Conservation (phyloP, 306 rosid genomes). For the Quercus agrifolia region DNA sequence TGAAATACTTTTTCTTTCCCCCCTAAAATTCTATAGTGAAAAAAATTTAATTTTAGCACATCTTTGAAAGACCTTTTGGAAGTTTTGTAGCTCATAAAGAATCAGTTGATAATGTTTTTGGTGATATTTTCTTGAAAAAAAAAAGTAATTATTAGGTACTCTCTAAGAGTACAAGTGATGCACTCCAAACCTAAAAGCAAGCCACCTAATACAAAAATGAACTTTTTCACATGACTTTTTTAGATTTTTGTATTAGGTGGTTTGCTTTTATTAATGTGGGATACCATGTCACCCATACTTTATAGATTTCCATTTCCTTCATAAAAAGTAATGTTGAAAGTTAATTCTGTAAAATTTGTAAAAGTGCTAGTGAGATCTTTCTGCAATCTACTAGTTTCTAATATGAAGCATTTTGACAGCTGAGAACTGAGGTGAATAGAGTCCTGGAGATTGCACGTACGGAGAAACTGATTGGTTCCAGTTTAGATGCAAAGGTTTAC, state of each 20-base stretch:
- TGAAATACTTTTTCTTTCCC: neutral
- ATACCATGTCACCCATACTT: neutral
- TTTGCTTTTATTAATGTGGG: neutral
- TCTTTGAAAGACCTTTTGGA: neutral
- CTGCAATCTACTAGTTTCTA: constrained; percentile 14
- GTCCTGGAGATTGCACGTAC: constrained; percentile 83
- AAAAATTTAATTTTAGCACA: neutral
- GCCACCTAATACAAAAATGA: too few species aligned
- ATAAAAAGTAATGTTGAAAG: neutral
- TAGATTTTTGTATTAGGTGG: too few species aligned
- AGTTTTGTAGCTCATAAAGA: neutral
- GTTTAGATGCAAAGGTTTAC: constrained; percentile 90
- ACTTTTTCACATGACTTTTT: too few species aligned
- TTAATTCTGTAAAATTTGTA: neutral
- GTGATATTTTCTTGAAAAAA: neutral
- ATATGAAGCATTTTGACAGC: constrained; percentile 41
- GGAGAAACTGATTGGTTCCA: constrained; percentile 78
- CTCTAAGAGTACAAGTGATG: too few species aligned
- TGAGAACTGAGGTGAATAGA: constrained; percentile 90
- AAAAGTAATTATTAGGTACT: too few species aligned
- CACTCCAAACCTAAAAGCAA: too few species aligned
- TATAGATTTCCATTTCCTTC: neutral
- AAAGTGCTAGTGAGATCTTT: neutral
- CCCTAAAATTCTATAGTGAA: neutral
- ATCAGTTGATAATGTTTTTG: neutral